phyloP scores from a whole-genome alignment of 1,284 basidiomycete genomes.

The Mycena citricolor region DNA sequence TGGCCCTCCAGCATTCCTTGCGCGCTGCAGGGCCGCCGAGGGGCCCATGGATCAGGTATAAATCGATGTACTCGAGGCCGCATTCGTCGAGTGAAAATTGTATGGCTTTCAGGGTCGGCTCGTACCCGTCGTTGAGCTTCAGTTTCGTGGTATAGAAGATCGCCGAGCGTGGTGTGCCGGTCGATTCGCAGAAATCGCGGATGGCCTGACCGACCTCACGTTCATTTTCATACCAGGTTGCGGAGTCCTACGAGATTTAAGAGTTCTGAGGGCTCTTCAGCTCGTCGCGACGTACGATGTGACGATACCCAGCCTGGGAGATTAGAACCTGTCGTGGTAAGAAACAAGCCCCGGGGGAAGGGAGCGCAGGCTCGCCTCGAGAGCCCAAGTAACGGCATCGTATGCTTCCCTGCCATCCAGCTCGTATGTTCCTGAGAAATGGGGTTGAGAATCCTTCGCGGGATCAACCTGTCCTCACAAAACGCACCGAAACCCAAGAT shows the following conservation, averaged over 20 bases:
- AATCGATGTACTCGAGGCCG: slow-evolving; percentile 60
- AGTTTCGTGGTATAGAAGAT: slow-evolving; percentile 75
- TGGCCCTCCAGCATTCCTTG: slow-evolving; percentile 55
- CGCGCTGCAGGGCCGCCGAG: slow-evolving; percentile 51
- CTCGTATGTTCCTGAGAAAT: slow-evolving; percentile 60
- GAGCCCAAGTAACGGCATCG: slow-evolving; percentile 56
- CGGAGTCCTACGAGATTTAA: slow-evolving; percentile 44
- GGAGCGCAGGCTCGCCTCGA: slow-evolving; percentile 46
- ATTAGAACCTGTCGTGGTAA: not conserved
- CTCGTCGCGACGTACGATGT: slow-evolving; percentile 49
- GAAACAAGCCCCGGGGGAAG: not conserved
- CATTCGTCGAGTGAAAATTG: slow-evolving; percentile 53
- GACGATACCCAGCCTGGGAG: slow-evolving; percentile 59
- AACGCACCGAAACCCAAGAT: slow-evolving; percentile 61
- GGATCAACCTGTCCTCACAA: slow-evolving; percentile 5
- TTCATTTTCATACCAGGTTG: slow-evolving; percentile 73
- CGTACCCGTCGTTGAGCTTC: slow-evolving; percentile 56
- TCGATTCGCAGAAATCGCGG: slow-evolving; percentile 49
- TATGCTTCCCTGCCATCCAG: slow-evolving; percentile 58
- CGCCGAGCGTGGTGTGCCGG: slow-evolving; percentile 48
- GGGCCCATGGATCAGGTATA: slow-evolving; percentile 72
- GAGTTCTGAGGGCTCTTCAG: slow-evolving; percentile 18
- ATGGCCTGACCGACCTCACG: slow-evolving; percentile 60
- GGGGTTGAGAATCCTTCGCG: slow-evolving; percentile 13
- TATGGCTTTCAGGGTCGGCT: slow-evolving; percentile 49